Conservation (phyloP, 805 yeast genomes). For the Kazachstania taianensis region DNA sequence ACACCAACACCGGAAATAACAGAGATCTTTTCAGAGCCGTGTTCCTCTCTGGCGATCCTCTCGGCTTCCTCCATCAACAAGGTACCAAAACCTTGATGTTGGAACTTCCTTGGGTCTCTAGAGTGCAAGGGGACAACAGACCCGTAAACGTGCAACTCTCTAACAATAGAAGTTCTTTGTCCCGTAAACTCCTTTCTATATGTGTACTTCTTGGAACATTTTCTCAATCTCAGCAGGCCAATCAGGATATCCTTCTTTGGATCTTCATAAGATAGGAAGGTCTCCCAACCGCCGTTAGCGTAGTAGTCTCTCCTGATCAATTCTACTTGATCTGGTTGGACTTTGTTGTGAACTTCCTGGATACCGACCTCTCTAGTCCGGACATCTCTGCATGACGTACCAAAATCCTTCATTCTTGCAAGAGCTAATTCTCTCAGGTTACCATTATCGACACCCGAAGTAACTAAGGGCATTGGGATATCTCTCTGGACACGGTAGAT, state of each 20-base stretch:
- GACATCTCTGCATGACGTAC: slow-evolving; percentile 90
- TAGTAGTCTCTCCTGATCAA: slow-evolving; percentile 88
- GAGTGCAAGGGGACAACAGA: slow-evolving; percentile 94
- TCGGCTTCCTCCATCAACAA: slow-evolving; percentile 97
- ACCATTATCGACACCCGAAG: slow-evolving; percentile 97
- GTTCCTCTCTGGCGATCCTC: slow-evolving; percentile 89
- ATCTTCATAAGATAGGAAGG: slow-evolving; percentile 90
- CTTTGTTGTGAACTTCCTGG: slow-evolving; percentile 95
- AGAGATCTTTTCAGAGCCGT: slow-evolving; percentile 81
- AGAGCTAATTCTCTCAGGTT: slow-evolving; percentile 89
- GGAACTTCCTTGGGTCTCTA: slow-evolving; percentile 94
- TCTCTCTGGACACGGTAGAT: slow-evolving; percentile 97
- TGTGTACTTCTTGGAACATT: slow-evolving; percentile 81
- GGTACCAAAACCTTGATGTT: slow-evolving; percentile 98
- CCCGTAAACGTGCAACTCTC: slow-evolving; percentile 95
- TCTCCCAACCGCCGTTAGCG: slow-evolving; percentile 99
- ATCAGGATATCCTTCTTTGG: slow-evolving; percentile 92
- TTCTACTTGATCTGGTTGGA: slow-evolving; percentile 95
- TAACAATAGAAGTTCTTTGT: slow-evolving; percentile 86
- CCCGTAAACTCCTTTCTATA: slow-evolving; percentile 77
- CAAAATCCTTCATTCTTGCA: slow-evolving; percentile 97
- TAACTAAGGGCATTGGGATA: slow-evolving; percentile 97
- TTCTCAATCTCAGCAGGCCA: slow-evolving; percentile 79
- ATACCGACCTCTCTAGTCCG: slow-evolving; percentile 98
- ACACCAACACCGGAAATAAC: slow-evolving; percentile 98